Evolutionary conservation across 2,329 filamentous ascomycete genomes (phyloP).

Genomic region (Ophiognomonia clavigignenti-juglandacearum): DNA sequence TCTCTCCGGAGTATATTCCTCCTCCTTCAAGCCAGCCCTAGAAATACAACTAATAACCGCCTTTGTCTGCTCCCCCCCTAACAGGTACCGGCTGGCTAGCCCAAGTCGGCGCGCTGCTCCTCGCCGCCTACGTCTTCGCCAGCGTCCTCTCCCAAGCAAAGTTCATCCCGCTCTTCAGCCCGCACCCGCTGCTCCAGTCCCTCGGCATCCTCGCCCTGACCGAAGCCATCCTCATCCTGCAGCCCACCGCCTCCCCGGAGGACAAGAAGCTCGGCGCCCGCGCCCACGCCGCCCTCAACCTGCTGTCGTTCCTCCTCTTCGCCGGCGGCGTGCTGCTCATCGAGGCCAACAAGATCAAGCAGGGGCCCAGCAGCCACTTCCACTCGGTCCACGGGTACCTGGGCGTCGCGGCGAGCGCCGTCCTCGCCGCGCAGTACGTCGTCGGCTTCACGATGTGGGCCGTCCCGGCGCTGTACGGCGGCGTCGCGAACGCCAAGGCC

Average conservation of each 20-base stretch:
- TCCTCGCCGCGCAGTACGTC: slow-evolving; percentile 67
- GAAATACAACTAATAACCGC: too few species aligned
- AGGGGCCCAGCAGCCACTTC: slow-evolving; percentile 60
- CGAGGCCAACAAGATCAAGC: slow-evolving; percentile 72
- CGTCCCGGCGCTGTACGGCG: slow-evolving; percentile 68
- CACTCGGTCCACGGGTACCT: slow-evolving; percentile 76
- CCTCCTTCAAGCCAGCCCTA: too few species aligned
- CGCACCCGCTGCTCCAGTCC: slow-evolving; percentile 71
- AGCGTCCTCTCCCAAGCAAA: slow-evolving; percentile 60
- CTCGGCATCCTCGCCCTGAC: slow-evolving; percentile 69
- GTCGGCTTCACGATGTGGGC: slow-evolving; percentile 84
- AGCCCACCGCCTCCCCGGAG: slow-evolving; percentile 72
- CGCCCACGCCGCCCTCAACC: slow-evolving; percentile 61
- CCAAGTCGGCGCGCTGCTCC: slow-evolving; percentile 71
- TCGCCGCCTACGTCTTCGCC: slow-evolving; percentile 73
- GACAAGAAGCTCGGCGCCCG: slow-evolving; percentile 56
- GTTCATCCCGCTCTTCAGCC: slow-evolving; percentile 73
- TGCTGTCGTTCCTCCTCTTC: slow-evolving; percentile 57
- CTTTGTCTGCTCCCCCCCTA: slow-evolving; percentile 17
- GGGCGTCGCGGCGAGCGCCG: slow-evolving; percentile 68
- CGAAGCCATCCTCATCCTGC: slow-evolving; percentile 78
- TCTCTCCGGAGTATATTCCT: not conserved
- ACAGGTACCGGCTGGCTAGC: slow-evolving; percentile 76
- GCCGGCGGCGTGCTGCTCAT: slow-evolving; percentile 65
- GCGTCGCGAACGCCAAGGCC: slow-evolving; percentile 71